phyloP scores from a whole-genome alignment of 164 flowering plant genomes.

The Nelumbo lutea region DNA sequence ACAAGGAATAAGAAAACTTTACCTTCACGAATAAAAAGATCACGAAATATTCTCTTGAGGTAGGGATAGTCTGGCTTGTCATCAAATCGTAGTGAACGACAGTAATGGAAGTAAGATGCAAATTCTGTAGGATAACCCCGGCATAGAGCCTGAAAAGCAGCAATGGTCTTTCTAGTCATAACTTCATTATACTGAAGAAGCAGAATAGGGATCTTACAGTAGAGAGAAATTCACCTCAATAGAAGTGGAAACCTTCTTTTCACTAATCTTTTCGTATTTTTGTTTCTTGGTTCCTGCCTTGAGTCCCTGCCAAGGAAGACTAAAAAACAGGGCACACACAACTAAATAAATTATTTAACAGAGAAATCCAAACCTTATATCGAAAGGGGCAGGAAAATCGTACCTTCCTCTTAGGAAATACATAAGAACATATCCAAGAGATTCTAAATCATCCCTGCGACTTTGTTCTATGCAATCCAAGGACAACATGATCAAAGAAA shows the following conservation, averaged over 20 bases:
- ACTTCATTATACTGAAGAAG: neutral
- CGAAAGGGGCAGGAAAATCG: constrained; percentile 4
- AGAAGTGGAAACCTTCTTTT: constrained; percentile 88
- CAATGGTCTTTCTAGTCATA: constrained; percentile 7
- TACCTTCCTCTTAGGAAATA: constrained; percentile 92
- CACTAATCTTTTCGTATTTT: constrained; percentile 93
- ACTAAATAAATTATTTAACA: neutral
- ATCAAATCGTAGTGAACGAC: constrained; percentile 91
- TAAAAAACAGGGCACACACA: constrained; percentile 17
- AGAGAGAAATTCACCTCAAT: constrained; percentile 54
- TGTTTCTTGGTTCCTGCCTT: constrained; percentile 94
- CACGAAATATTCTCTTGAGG: constrained; percentile 88
- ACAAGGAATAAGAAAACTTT: neutral
- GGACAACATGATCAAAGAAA: constrained; percentile 6
- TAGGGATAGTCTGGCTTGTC: constrained; percentile 98
- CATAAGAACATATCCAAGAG: constrained; percentile 93
- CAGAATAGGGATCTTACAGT: neutral
- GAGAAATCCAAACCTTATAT: neutral
- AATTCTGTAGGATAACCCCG: constrained; percentile 96
- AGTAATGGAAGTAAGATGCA: constrained; percentile 92
- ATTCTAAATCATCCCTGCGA: constrained; percentile 90
- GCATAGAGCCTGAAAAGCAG: constrained; percentile 58
- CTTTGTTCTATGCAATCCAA: constrained; percentile 63
- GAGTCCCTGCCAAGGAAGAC: constrained; percentile 97
- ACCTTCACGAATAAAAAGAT: constrained; percentile 99